phyloP scores from a whole-genome alignment of 176 grass and related monocot genomes.

The Chloris gayana region DNA sequence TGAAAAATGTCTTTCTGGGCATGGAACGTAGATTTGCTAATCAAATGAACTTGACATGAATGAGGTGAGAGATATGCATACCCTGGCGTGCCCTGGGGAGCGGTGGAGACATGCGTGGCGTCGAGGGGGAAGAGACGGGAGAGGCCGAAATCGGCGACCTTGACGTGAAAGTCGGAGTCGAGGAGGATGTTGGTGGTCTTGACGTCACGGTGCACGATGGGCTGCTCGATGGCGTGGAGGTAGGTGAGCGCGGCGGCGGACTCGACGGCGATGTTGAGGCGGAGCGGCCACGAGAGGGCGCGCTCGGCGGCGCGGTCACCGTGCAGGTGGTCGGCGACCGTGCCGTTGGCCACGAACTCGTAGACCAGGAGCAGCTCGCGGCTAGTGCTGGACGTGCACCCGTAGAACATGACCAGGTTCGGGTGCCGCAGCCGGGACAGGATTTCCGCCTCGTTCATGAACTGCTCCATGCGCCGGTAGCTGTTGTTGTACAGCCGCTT shows the following conservation, averaged over 20 bases:
- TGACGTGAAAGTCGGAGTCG: constrained; percentile 73
- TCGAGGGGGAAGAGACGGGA: constrained; percentile 87
- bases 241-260: constrained; percentile 80
- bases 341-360: constrained; percentile 87
- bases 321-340: constrained; percentile 90
- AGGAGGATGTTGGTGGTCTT: constrained; percentile 95
- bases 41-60: background rate
- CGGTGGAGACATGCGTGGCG: constrained; percentile 86
- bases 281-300: constrained; percentile 75
- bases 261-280: constrained; percentile 75
- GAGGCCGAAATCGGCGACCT: constrained; percentile 94
- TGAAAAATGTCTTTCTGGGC: background rate
- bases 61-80: constrained; percentile 24
- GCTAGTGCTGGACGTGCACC: constrained; percentile 82
- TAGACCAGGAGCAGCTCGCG: constrained; percentile 88
- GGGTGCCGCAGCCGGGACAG: constrained; percentile 82
- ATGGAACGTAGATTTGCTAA: background rate
- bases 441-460: constrained; percentile 86
- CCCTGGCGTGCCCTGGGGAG: constrained; percentile 90
- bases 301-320: constrained; percentile 54
- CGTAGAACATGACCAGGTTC: constrained; percentile 86
- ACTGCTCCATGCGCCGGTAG: constrained; percentile 81
- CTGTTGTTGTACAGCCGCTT: constrained; percentile 88
- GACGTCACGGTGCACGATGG: constrained; percentile 87
- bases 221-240: constrained; percentile 80